phyloP scores from a whole-genome alignment of 768 basidiomycete genomes.

The Tricholomella constricta region DNA sequence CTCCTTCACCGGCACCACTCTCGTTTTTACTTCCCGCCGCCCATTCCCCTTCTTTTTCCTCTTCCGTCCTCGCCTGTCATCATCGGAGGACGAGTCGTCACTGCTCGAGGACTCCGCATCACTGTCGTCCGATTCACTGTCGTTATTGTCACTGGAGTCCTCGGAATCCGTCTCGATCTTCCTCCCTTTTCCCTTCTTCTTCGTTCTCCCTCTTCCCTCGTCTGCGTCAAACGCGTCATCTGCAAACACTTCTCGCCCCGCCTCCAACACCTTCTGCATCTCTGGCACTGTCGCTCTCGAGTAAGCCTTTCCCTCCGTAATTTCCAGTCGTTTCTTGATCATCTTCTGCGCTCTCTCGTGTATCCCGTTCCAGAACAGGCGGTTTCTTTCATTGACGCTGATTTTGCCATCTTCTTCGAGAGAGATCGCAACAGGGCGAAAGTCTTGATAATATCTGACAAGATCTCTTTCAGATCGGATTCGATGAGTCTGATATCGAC shows the following conservation, averaged over 20 bases:
- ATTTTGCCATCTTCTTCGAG: neutral
- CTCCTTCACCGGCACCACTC: neutral
- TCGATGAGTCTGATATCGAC: no score
- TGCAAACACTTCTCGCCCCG: neutral
- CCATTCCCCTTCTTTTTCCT: neutral
- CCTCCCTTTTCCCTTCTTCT: neutral
- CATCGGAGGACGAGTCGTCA: neutral
- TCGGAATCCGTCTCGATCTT: neutral
- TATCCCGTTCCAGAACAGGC: neutral
- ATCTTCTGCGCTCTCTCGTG: neutral
- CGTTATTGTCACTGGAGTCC: neutral
- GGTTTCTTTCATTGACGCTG: neutral
- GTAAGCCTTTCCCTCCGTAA: no score
- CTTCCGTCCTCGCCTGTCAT: neutral
- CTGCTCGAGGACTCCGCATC: neutral
- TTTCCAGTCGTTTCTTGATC: neutral
- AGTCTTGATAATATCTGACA: neutral
- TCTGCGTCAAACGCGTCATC: neutral
- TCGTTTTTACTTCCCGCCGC: neutral
- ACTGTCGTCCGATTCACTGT: neutral
- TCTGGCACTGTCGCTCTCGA: neutral
- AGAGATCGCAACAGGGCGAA: neutral
- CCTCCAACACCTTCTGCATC: neutral
- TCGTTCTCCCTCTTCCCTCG: no score
- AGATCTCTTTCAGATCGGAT: conserved; percentile 2